phyloP scores from a whole-genome alignment of 108 stramenopile species.

The Nitzschia sp. region DNA sequence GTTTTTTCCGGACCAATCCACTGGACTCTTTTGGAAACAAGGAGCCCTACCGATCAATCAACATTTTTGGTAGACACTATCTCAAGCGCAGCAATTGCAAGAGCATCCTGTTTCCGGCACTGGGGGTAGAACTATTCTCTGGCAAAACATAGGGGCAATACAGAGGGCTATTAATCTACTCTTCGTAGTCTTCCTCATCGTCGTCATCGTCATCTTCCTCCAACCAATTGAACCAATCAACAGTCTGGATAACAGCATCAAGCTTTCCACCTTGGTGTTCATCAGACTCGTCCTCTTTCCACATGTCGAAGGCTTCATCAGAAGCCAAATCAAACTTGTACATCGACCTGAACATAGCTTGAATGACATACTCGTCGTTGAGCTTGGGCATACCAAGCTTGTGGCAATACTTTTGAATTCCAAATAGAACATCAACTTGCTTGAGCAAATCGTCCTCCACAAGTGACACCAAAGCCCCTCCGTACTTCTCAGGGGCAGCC shows the following conservation, averaged over 20 bases:
- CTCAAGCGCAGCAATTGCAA: too few relatives aligned
- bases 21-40: constrained; percentile 65
- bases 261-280: constrained; percentile 65
- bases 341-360: constrained; percentile 84
- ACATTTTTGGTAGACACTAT: too few relatives aligned
- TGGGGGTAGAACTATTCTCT: too few relatives aligned
- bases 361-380: constrained; percentile 73
- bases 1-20: constrained; percentile 62
- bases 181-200: constrained; percentile 70
- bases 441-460: constrained; percentile 71
- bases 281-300: constrained; percentile 86
- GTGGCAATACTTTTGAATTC: constrained; percentile 81
- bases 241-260: constrained; percentile 77
- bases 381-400: constrained; percentile 81
- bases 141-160: neutral
- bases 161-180: constrained; percentile 18
- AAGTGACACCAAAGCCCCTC: constrained; percentile 59
- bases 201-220: constrained; percentile 84
- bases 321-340: constrained; percentile 83
- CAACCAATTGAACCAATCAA: constrained; percentile 87
- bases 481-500: constrained; percentile 69
- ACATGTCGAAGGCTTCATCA: constrained; percentile 71
- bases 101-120: neutral
- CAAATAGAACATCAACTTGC: constrained; percentile 78
- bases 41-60: constrained; percentile 25